Evolutionary conservation across 345 rosid species (phyloP).

Genomic region (Gossypium anomalum): DNA sequence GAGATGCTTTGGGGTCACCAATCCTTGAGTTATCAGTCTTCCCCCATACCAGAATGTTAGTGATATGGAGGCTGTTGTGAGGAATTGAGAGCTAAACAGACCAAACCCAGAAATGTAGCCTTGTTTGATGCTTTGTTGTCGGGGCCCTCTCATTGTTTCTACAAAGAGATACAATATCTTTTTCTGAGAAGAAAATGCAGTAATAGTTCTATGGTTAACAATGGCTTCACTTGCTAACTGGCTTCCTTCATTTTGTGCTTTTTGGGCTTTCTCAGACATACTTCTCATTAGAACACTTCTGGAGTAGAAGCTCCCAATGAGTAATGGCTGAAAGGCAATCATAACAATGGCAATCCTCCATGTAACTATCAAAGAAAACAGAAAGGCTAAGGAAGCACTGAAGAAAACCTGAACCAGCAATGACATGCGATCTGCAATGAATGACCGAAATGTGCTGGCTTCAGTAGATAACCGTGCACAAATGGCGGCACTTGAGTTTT

Average conservation of each 20-base stretch:
- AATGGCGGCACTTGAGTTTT: slow-evolving; percentile 44
- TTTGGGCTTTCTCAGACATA: slow-evolving; percentile 40
- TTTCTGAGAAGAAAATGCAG: slow-evolving; percentile 46
- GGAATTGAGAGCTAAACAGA: slow-evolving; percentile 40
- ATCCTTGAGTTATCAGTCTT: slow-evolving; percentile 35
- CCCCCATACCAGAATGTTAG: slow-evolving; percentile 51
- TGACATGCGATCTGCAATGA: slow-evolving; percentile 38
- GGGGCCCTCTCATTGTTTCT: slow-evolving; percentile 35
- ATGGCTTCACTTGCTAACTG: slow-evolving; percentile 50
- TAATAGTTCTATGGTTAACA: slow-evolving; percentile 44
- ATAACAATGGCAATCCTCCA: slow-evolving; percentile 46
- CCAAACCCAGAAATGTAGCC: slow-evolving; percentile 47
- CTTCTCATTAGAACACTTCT: slow-evolving; percentile 45
- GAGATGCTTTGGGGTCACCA: slow-evolving; percentile 27
- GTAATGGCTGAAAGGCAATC: slow-evolving; percentile 44
- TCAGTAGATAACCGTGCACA: slow-evolving; percentile 40
- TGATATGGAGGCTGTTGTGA: slow-evolving; percentile 34
- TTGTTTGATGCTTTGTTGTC: slow-evolving; percentile 37
- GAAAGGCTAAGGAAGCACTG: slow-evolving; percentile 35
- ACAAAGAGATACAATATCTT: slow-evolving; percentile 32
- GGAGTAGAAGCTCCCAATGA: slow-evolving; percentile 38
- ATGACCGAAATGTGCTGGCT: slow-evolving; percentile 38
- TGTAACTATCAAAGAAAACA: slow-evolving; percentile 28
- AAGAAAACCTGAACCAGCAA: slow-evolving; percentile 36
- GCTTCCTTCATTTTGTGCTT: slow-evolving; percentile 38